These are phyloP conservation scores for Thinopyrum elongatum DNA, from an alignment of 176 grass and related monocot species.

Conservation along the genomic window DNA sequence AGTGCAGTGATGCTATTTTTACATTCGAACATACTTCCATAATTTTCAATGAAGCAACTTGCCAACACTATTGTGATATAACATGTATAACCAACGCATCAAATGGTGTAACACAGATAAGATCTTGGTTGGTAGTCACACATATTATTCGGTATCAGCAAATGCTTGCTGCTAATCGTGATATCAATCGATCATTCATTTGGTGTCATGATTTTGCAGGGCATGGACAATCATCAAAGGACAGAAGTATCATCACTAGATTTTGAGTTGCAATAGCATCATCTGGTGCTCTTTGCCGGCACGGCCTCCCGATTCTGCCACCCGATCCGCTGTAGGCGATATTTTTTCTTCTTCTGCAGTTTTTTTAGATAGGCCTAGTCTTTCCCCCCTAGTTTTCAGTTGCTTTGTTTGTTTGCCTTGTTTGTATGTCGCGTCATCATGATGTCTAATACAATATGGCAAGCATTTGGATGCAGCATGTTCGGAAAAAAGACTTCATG, in stretches of 20 bases:
- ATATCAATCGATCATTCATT: neutral
- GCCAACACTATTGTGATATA: neutral
- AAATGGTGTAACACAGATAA: neutral
- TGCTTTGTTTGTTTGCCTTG: too few relatives aligned
- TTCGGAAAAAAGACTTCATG: too few relatives aligned
- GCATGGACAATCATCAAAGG: slow-evolving; percentile 96
- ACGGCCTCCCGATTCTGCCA: neutral
- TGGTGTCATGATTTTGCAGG: slow-evolving; percentile 43
- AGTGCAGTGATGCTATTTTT: neutral
- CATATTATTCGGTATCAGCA: neutral
- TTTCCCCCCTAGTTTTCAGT: too few relatives aligned
- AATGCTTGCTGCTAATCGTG: neutral
- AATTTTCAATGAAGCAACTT: neutral
- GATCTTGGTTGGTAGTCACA: neutral
- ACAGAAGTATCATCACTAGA: slow-evolving; percentile 92
- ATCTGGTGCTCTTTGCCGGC: neutral
- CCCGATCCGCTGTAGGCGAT: too few relatives aligned
- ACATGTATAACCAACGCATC: too few relatives aligned
- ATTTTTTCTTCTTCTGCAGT: neutral
- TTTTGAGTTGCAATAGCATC: neutral
- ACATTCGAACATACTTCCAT: neutral
- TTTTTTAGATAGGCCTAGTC: too few relatives aligned
- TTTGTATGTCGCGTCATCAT: neutral
- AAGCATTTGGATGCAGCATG: too few relatives aligned
- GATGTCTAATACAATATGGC: neutral